phyloP scores from a whole-genome alignment of 495 filamentous ascomycete genomes.

The Bacidia rubella region DNA sequence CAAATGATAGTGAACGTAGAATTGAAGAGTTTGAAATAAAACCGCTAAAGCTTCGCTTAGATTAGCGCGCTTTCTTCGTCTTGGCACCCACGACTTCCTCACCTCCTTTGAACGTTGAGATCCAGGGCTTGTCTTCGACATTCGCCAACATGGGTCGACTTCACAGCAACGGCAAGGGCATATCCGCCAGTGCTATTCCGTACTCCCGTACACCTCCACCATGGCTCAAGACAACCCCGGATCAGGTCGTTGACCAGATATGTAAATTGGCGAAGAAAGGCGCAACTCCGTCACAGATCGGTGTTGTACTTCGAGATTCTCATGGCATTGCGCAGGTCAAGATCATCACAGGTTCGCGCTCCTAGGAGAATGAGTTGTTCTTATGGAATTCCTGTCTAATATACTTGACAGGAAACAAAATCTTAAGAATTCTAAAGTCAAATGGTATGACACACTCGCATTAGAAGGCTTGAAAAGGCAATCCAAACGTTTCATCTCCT shows the following conservation, averaged over 20 bases:
- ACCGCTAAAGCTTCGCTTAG: constrained; percentile 4
- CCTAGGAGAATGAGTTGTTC: not conserved
- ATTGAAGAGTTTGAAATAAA: not conserved
- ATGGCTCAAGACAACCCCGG: constrained; percentile 85
- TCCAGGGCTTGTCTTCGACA: constrained; percentile 16
- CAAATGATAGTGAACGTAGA: not conserved
- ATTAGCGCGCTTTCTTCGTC: not conserved
- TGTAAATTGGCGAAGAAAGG: constrained; percentile 96
- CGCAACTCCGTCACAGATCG: constrained; percentile 94
- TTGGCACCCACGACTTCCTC: constrained; percentile 13
- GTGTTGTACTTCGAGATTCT: constrained; percentile 92
- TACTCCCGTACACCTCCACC: constrained; percentile 85
- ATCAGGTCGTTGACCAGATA: constrained; percentile 94
- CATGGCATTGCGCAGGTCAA: constrained; percentile 96
- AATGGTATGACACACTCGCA: constrained; percentile 49
- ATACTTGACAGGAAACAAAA: constrained; percentile 74
- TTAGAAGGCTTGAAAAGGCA: not conserved
- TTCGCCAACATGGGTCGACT: constrained; percentile 80
- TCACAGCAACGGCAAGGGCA: constrained; percentile 99
- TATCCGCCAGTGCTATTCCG: constrained; percentile 83
- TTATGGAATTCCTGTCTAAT: constrained; percentile 16
- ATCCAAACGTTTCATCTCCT: not conserved
- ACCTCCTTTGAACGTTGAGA: not conserved
- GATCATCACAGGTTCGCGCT: constrained; percentile 78
- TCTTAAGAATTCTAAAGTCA: constrained; percentile 94